Conservation (phyloP, 75 land plant species). For the Sequoia sempervirens region DNA sequence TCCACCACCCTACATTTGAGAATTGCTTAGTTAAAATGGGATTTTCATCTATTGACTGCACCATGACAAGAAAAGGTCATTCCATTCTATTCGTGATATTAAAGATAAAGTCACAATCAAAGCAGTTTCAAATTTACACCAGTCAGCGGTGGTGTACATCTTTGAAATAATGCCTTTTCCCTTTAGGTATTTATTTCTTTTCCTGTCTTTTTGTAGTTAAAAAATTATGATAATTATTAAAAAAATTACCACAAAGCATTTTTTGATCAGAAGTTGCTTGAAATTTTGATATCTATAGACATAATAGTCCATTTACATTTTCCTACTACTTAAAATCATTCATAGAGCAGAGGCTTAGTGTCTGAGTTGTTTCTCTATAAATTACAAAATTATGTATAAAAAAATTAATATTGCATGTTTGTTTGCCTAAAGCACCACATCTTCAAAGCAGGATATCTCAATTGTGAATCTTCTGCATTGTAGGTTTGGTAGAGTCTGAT, state of each 20-base stretch:
- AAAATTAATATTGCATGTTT: neutral
- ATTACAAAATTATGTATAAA: neutral
- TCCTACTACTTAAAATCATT: neutral
- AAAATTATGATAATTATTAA: neutral
- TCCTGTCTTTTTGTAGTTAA: neutral
- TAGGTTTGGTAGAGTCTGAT: slow-evolving; percentile 91
- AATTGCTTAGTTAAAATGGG: too few relatives aligned
- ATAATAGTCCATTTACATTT: neutral
- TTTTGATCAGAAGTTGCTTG: neutral
- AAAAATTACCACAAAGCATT: neutral
- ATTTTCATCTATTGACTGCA: too few relatives aligned
- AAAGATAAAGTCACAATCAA: too few relatives aligned
- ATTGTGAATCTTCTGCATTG: slow-evolving; percentile 6
- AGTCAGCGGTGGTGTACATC: neutral
- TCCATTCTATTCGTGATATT: too few relatives aligned
- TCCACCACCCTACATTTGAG: too few relatives aligned
- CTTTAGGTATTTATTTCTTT: neutral
- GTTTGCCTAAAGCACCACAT: neutral
- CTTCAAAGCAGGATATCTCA: neutral
- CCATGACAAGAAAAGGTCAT: too few relatives aligned
- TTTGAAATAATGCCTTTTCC: neutral
- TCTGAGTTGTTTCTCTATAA: neutral
- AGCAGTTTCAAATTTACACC: too few relatives aligned
- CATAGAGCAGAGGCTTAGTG: neutral
- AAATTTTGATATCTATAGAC: neutral